Evolutionary conservation across 495 filamentous ascomycete genomes (phyloP), one percentile per base, ranked within the genome.

Genomic region (Cairneyella variabilis): DNA sequence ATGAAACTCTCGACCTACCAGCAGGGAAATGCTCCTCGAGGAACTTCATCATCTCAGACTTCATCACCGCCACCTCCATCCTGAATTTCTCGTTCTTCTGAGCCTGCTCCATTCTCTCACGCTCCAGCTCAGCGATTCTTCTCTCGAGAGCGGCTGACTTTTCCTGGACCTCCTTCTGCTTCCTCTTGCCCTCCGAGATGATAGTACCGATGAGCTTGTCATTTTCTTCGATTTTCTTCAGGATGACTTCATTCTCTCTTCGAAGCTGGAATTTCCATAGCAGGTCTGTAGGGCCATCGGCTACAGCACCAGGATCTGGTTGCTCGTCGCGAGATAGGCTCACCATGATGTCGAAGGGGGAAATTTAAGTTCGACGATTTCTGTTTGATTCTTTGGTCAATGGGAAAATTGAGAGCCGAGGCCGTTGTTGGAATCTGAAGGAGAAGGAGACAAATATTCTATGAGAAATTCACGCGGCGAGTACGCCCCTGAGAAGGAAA

Each of bases 191-290:
- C 23, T 60, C 48, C 2, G 17, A 20, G 1, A 10, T 22, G n/a
- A 27, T 21, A 10, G 11, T 8, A 21, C 39, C 25, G 37, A 37
- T 17, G 11, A 18, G 12, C 17, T 21, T 43, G 11, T 22, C 28
- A 17, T 30, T 22, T 9, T 38, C 48, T 3, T 48, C 30, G 21
- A 56, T 1, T n/a, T 45, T 27, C 28, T 58, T 54, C 8, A 55
- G 48, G 27, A 64, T 16, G 9, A 39, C 52, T 10, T 34, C 44
- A 34, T 61, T 34, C 37, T 64, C 61, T 38, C 54, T 56, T 10
- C 61, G 51, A 27, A 64, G 61, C 28, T 64, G 61, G 21, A 45
- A 37, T 22, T 41, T 30, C 54, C 54, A 58, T 3, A 64, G 41
- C 4, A 18, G 11, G 16, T 64, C 58, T 21, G 45, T 36, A 11